A percentile compares a stretch with the other conserved stretches of the same genome.
Conservation (phyloP, 805 yeast genomes). For the Candida maltosa region DNA sequence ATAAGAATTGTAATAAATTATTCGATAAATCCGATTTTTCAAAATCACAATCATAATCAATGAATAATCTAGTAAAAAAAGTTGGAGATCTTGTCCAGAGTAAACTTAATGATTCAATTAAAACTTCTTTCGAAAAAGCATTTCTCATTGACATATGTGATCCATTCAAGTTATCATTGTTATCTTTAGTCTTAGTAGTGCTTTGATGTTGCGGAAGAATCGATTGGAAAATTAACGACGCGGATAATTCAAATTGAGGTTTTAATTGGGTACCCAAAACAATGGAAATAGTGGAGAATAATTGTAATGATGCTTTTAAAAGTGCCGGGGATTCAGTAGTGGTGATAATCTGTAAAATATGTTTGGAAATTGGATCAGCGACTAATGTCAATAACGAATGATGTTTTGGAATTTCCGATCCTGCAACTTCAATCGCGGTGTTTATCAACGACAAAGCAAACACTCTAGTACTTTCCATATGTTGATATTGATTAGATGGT, state of each 20-base stretch:
- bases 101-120: slow-evolving; percentile 80
- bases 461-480: slow-evolving; percentile 82
- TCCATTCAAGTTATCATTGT: slow-evolving; percentile 21
- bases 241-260: slow-evolving; percentile 75
- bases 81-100: slow-evolving; percentile 78
- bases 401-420: slow-evolving; percentile 55
- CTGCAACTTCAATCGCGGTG: slow-evolving; percentile 79
- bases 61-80: slow-evolving; percentile 72
- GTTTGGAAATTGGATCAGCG: slow-evolving; percentile 82
- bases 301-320: slow-evolving; percentile 69
- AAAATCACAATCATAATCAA: slow-evolving; percentile 86
- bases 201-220: slow-evolving; percentile 43
- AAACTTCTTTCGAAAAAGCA: slow-evolving; percentile 65
- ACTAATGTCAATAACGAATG: slow-evolving; percentile 64
- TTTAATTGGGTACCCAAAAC: slow-evolving; percentile 65
- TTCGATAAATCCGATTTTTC: slow-evolving; percentile 77
- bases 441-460: slow-evolving; percentile 76
- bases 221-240: slow-evolving; percentile 60
- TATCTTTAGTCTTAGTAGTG: slow-evolving; percentile 11
- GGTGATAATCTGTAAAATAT: slow-evolving; percentile 76
- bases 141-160: slow-evolving; percentile 18
- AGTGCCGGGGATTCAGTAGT: slow-evolving; percentile 68
- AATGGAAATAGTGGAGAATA: slow-evolving; percentile 69
- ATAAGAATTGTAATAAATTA: slow-evolving; percentile 63
- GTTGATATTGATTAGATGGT: slow-evolving; percentile 78